phyloP scores from a whole-genome alignment of 768 basidiomycete genomes.

The Roridomyces roridus region DNA sequence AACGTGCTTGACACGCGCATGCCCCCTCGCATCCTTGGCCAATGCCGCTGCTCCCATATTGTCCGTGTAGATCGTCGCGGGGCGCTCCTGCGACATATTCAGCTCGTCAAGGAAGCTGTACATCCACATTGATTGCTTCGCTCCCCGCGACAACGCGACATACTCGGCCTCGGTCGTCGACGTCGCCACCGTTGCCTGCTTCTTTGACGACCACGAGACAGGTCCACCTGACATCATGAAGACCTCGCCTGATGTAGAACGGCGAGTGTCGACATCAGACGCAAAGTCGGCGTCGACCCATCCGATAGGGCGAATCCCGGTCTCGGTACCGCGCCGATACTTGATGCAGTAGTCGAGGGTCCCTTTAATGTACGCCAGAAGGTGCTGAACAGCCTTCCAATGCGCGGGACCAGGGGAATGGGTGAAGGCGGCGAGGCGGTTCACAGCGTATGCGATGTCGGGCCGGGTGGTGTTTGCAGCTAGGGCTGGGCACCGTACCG shows the following conservation, averaged over 20 bases:
- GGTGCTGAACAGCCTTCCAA: slow-evolving; percentile 43
- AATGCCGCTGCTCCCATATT: slow-evolving; percentile 30
- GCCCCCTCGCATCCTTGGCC: not conserved
- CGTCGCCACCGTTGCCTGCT: not conserved
- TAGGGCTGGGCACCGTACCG: no score
- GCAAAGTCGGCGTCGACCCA: slow-evolving; percentile 21
- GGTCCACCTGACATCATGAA: slow-evolving; percentile 24
- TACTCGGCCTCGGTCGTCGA: slow-evolving; percentile 4
- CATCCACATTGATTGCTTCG: slow-evolving; percentile 39
- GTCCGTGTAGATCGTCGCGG: slow-evolving; percentile 31
- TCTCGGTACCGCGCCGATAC: slow-evolving; percentile 14
- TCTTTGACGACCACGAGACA: slow-evolving; percentile 6
- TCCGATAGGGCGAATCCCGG: not conserved
- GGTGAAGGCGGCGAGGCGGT: slow-evolving; percentile 25
- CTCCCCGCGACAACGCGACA: slow-evolving; percentile 30
- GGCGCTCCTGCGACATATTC: slow-evolving; percentile 15
- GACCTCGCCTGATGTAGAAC: slow-evolving; percentile 36
- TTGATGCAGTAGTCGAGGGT: slow-evolving; percentile 31
- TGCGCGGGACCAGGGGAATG: slow-evolving; percentile 34
- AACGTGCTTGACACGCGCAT: slow-evolving; percentile 8
- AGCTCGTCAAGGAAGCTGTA: slow-evolving; percentile 31
- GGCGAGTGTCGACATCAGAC: slow-evolving; percentile 5
- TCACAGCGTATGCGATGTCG: slow-evolving; percentile 31
- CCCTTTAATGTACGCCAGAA: slow-evolving; percentile 41
- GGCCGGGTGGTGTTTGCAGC: slow-evolving; percentile 32